These are phyloP conservation scores for Calonectria henricotiae DNA, from an alignment of 2,329 filamentous ascomycete species.

Conservation along the genomic window DNA sequence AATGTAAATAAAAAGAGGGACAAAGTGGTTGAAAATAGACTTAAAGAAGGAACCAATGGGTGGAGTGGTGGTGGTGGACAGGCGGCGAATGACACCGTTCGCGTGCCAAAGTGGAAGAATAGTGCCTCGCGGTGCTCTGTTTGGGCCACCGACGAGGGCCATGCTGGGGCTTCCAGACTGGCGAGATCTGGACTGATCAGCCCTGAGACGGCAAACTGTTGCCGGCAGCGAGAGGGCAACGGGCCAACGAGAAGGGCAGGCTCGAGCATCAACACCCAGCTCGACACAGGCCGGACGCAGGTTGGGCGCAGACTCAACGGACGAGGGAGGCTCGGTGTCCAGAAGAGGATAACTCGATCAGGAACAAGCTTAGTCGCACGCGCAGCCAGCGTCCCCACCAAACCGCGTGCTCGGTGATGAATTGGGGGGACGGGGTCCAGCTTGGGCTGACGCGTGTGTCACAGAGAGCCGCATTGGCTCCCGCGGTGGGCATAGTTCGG, in stretches of 20 bases:
- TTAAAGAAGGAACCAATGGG: constrained; percentile 20
- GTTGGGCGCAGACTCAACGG: neutral
- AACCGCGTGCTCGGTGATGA: constrained; percentile 43
- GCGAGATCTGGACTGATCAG: constrained; percentile 17
- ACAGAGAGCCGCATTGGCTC: constrained; percentile 16
- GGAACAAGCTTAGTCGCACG: constrained; percentile 45
- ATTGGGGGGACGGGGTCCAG: constrained; percentile 27
- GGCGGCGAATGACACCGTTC: neutral
- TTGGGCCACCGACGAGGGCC: constrained; percentile 8
- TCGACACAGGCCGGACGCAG: neutral
- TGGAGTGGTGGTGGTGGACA: neutral
- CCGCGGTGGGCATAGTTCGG: constrained; percentile 21
- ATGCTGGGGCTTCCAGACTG: constrained; percentile 10
- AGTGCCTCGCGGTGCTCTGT: neutral
- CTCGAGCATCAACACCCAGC: constrained; percentile 1
- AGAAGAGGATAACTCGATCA: constrained; percentile 43
- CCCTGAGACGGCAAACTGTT: constrained; percentile 20
- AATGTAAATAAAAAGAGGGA: neutral
- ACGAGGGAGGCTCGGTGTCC: constrained; percentile 44
- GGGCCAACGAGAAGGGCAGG: constrained; percentile 29
- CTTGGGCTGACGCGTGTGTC: constrained; percentile 13
- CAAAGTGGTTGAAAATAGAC: constrained; percentile 30
- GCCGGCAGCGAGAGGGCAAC: constrained; percentile 2
- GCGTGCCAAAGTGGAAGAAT: constrained; percentile 1
- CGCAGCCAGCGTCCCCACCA: constrained; percentile 28